Conservation (phyloP, 257 asterid species). For the Echites panduratus region DNA sequence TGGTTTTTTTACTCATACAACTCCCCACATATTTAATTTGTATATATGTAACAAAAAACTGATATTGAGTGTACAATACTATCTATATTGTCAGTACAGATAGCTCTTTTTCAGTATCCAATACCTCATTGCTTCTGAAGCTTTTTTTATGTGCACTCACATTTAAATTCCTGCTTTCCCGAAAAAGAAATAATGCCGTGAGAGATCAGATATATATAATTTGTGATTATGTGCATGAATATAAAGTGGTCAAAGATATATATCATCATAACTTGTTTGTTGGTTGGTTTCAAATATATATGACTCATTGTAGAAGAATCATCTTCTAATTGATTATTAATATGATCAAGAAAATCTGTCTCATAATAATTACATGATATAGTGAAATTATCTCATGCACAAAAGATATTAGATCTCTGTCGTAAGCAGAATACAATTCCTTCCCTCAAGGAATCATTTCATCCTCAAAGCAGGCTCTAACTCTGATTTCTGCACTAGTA, state of each 20-base stretch:
- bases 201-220: too few species aligned
- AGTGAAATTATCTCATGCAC: background rate
- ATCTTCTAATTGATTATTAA: too few species aligned
- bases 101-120: background rate
- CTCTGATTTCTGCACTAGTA: constrained; percentile 1
- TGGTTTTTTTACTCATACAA: too few species aligned
- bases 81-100: background rate
- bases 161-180: background rate
- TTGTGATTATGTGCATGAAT: background rate
- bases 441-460: background rate
- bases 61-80: background rate
- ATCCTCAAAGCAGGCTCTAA: background rate
- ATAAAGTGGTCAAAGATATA: too few species aligned
- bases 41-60: too few species aligned
- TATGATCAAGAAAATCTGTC: too few species aligned
- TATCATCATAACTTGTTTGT: too few species aligned
- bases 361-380: too few species aligned
- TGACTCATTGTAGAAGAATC: too few species aligned
- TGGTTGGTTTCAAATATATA: too few species aligned
- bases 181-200: background rate
- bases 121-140: background rate
- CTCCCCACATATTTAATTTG: background rate
- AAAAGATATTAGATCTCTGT: background rate
- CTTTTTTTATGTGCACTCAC: background rate
- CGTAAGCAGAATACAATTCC: background rate